Evolutionary conservation across 495 filamentous ascomycete species (phyloP).

Genomic region (Usnea hakonensis): DNA sequence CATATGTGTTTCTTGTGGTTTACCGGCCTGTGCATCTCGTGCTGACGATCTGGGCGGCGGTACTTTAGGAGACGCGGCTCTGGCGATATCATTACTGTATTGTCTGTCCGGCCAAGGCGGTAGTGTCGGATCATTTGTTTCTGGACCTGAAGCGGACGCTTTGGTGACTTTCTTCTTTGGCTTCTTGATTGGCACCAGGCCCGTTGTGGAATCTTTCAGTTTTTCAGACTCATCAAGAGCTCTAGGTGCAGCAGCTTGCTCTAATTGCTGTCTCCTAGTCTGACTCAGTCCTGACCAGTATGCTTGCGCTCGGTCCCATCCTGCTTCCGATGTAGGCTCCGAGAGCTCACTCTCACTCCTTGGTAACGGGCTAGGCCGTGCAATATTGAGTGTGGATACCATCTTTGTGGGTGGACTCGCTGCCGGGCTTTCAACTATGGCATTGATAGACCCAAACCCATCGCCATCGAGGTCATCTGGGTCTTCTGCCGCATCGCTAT

Average conservation of each 20-base stretch:
- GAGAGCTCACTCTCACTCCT: slow-evolving; percentile 18
- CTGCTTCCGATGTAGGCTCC: slow-evolving; percentile 33
- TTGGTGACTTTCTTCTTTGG: slow-evolving; percentile 19
- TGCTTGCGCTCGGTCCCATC: slow-evolving; percentile 54
- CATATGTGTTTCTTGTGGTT: slow-evolving; percentile 27
- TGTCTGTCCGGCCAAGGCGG: slow-evolving; percentile 15
- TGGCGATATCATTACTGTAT: slow-evolving; percentile 10
- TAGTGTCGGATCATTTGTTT: slow-evolving; percentile 6
- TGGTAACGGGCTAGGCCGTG: slow-evolving; percentile 8
- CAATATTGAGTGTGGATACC: background rate
- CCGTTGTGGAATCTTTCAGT: slow-evolving; percentile 14
- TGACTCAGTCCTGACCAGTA: slow-evolving; percentile 58
- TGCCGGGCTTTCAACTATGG: slow-evolving; percentile 61
- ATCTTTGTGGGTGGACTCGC: slow-evolving; percentile 15
- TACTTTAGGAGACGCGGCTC: slow-evolving; percentile 8
- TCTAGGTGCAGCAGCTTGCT: slow-evolving; percentile 44
- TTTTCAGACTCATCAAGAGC: slow-evolving; percentile 39
- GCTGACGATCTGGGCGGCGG: slow-evolving; percentile 31
- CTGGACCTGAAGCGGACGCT: background rate
- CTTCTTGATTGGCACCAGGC: slow-evolving; percentile 13
- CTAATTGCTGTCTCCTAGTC: slow-evolving; percentile 49
- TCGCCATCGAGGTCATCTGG: slow-evolving; percentile 58
- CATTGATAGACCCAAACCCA: slow-evolving; percentile 77
- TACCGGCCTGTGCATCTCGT: slow-evolving; percentile 26
- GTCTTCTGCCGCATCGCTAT: slow-evolving; percentile 83